Conservation (phyloP, 768 basidiomycete genomes). For the Trichaptum fuscoviolaceum region DNA sequence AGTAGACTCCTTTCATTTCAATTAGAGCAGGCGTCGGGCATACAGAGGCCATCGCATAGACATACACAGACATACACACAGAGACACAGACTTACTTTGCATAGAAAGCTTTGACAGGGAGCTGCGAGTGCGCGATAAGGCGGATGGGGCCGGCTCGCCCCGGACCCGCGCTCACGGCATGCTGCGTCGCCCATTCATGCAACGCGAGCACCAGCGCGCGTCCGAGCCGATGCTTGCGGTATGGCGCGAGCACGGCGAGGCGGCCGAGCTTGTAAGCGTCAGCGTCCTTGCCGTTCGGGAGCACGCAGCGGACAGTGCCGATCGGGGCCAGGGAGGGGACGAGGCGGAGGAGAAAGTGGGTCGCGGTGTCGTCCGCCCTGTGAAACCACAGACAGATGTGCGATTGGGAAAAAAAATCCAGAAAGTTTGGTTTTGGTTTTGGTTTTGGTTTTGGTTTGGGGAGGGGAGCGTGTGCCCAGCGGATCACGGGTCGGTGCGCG, state of each 20-base stretch:
- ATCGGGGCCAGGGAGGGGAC: slow-evolving; percentile 54
- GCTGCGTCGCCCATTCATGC: slow-evolving; percentile 54
- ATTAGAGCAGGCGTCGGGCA: slow-evolving; percentile 8
- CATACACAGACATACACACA: too few relatives aligned
- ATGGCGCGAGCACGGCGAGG: slow-evolving; percentile 61
- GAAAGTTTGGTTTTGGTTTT: slow-evolving; percentile 10
- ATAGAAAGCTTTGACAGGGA: slow-evolving; percentile 70
- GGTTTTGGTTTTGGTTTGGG: too few relatives aligned
- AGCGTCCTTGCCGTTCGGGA: slow-evolving; percentile 25
- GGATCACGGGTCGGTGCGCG: background rate
- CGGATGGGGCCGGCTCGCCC: slow-evolving; percentile 22
- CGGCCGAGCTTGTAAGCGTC: slow-evolving; percentile 68
- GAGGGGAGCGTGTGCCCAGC: background rate
- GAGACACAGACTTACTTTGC: slow-evolving; percentile 48
- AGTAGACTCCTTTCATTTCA: background rate
- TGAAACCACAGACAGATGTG: too few relatives aligned
- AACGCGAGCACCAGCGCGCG: slow-evolving; percentile 56
- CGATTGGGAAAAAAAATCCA: background rate
- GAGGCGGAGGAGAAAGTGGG: slow-evolving; percentile 70
- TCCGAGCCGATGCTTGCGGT: slow-evolving; percentile 61
- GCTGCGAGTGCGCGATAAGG: slow-evolving; percentile 65
- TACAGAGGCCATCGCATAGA: background rate
- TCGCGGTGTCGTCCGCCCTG: slow-evolving; percentile 59
- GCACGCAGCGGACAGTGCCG: slow-evolving; percentile 59
- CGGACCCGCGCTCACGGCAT: slow-evolving; percentile 16